phyloP scores from a whole-genome alignment of 768 basidiomycete species.

The Tylopilus plumbeoviolaceoides region DNA sequence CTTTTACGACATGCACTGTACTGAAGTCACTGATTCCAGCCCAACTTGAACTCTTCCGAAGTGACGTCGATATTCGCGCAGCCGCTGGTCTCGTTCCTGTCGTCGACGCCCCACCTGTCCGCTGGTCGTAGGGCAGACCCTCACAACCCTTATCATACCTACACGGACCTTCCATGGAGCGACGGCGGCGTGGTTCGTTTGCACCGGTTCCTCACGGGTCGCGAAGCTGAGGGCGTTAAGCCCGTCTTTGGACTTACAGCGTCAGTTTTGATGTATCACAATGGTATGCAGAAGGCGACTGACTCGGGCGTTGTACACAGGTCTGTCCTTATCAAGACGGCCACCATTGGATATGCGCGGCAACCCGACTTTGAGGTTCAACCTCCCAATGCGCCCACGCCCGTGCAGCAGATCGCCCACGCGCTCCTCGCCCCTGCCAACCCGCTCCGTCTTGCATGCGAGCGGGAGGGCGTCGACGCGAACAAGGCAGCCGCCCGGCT shows the following conservation, averaged over 20 bases:
- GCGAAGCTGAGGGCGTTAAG: constrained; percentile 80
- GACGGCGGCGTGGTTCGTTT: constrained; percentile 42
- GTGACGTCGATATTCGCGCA: constrained; percentile 83
- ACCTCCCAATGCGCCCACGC: constrained; percentile 41
- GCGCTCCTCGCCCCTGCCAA: constrained; percentile 34
- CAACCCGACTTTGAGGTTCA: constrained; percentile 42
- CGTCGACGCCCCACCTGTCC: constrained; percentile 53
- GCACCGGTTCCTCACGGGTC: constrained; percentile 82
- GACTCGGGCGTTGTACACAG: constrained; percentile 23
- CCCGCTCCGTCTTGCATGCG: constrained; percentile 23
- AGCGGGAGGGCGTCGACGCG: constrained; percentile 25
- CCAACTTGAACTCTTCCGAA: constrained; percentile 75
- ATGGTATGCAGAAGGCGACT: neutral
- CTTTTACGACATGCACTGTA: neutral
- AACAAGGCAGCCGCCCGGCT: constrained; percentile 12
- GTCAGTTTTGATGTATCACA: constrained; percentile 41
- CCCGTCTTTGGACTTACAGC: constrained; percentile 88
- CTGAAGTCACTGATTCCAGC: constrained; percentile 38
- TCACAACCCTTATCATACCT: constrained; percentile 54
- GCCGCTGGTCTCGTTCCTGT: constrained; percentile 71
- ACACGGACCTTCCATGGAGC: constrained; percentile 48
- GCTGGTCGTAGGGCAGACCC: constrained; percentile 53
- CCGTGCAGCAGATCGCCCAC: constrained; percentile 39
- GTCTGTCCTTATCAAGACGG: constrained; percentile 48
- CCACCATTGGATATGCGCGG: constrained; percentile 45